Conservation (phyloP, 306 rosid species). For the Prunus mume region DNA sequence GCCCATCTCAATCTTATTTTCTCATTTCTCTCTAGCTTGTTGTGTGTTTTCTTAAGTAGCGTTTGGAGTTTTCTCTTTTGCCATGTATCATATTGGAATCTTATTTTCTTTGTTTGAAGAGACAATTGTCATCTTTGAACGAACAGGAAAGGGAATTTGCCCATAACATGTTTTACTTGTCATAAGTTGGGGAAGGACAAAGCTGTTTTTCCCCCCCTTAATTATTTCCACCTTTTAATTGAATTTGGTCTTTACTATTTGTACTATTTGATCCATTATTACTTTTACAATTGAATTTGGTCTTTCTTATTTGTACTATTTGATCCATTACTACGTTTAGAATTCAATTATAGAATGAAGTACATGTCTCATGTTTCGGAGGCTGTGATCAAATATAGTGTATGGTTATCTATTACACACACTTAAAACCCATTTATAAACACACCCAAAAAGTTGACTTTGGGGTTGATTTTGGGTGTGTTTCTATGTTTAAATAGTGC, state of each 20-base stretch:
- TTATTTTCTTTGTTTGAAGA: not conserved
- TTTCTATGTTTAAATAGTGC: too few relatives aligned
- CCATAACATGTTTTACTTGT: not conserved
- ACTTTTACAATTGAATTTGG: not conserved
- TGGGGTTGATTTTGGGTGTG: too few relatives aligned
- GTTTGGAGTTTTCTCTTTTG: not conserved
- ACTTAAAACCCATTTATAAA: too few relatives aligned
- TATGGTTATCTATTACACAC: not conserved
- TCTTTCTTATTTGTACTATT: not conserved
- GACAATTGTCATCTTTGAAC: not conserved
- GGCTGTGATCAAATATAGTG: not conserved
- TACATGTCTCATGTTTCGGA: not conserved
- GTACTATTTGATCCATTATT: conserved; percentile 3
- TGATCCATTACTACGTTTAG: not conserved
- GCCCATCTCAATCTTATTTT: not conserved
- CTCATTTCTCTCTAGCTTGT: not conserved
- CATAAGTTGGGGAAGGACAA: not conserved
- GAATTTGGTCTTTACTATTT: not conserved
- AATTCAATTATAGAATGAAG: not conserved
- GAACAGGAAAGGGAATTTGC: not conserved
- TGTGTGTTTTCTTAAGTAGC: not conserved
- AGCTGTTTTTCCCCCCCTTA: not conserved
- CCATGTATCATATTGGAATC: not conserved
- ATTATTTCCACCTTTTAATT: not conserved
- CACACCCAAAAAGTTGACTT: too few relatives aligned